phyloP scores from a whole-genome alignment of 108 stramenopile species.

The Skeletonema marinoi region DNA sequence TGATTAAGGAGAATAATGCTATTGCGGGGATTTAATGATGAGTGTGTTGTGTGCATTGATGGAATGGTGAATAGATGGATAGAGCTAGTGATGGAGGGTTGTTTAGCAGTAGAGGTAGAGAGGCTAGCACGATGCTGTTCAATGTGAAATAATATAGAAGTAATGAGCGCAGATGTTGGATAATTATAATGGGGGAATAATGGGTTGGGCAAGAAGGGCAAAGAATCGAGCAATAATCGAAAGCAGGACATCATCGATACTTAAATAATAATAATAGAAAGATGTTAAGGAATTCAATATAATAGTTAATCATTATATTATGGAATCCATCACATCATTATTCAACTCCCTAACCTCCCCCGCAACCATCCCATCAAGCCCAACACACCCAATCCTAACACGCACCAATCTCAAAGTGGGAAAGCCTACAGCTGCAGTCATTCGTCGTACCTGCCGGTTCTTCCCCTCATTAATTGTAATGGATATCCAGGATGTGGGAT shows the following conservation, averaged over 20 bases:
- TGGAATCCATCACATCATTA: not conserved
- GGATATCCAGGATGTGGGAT: slow-evolving; percentile 49
- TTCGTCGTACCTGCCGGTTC: slow-evolving; percentile 74
- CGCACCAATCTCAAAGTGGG: slow-evolving; percentile 23
- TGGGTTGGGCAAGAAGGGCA: no score
- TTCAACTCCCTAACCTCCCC: slow-evolving; percentile 24
- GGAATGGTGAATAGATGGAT: not conserved
- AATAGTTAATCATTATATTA: not conserved
- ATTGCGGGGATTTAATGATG: not conserved
- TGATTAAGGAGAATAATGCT: slow-evolving; percentile 59
- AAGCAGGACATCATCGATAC: no score
- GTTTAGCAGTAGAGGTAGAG: not conserved
- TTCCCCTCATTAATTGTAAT: slow-evolving; percentile 68
- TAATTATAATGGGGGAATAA: no score
- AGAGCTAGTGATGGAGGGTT: not conserved
- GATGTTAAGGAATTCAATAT: no score
- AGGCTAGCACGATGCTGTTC: no score
- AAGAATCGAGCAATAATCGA: no score
- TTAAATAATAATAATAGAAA: no score
- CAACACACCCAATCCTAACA: slow-evolving; percentile 23
- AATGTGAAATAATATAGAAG: no score
- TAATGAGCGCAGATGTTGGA: no score
- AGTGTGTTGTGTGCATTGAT: not conserved
- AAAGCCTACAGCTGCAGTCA: slow-evolving; percentile 42
- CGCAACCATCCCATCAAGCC: slow-evolving; percentile 27